These are phyloP conservation scores for Rhizopogon sp. DNA, from an alignment of 768 basidiomycete genomes.

Conservation along the genomic window DNA sequence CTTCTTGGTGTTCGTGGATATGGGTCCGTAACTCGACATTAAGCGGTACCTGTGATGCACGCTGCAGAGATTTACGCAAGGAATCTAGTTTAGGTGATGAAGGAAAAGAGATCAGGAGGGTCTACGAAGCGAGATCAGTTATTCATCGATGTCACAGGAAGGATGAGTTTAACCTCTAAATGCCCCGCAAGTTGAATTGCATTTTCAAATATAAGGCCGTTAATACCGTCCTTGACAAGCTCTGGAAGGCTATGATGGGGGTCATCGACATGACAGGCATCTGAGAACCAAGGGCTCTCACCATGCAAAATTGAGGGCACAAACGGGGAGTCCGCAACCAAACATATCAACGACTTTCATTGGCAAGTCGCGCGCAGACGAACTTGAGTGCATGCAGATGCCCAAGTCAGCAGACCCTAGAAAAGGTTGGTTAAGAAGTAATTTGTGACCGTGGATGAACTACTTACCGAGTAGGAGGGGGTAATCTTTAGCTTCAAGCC, in stretches of 20 bases:
- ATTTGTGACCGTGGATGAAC: not conserved
- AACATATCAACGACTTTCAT: conserved; percentile 99
- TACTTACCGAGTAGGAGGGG: conserved; percentile 72
- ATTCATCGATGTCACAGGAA: not conserved
- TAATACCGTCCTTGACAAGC: conserved; percentile 78
- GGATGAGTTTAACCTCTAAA: conserved; percentile 40
- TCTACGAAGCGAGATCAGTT: conserved; percentile 30
- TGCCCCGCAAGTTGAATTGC: conserved; percentile 67
- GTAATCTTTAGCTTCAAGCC: conserved; percentile 90
- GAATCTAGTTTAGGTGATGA: conserved; percentile 40
- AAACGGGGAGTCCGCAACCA: conserved; percentile 91
- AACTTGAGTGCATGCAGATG: conserved; percentile 85
- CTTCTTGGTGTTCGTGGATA: conserved; percentile 14
- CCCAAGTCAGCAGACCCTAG: conserved; percentile 89
- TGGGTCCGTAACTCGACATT: conserved; percentile 15
- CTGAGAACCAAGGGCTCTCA: conserved; percentile 29
- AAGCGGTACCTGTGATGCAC: conserved; percentile 24
- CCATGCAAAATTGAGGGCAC: conserved; percentile 86
- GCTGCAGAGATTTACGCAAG: conserved; percentile 47
- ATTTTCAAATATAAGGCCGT: conserved; percentile 75
- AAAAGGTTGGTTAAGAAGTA: not conserved
- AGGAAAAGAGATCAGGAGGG: conserved; percentile 59
- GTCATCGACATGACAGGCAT: conserved; percentile 1
- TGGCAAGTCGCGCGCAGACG: conserved; percentile 86
- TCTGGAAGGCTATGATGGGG: conserved; percentile 61